A percentile compares a stretch with the other conserved stretches of the same genome.
Evolutionary conservation across 805 yeast genomes (phyloP).

Genomic region (Barnettozyma pratensis): DNA sequence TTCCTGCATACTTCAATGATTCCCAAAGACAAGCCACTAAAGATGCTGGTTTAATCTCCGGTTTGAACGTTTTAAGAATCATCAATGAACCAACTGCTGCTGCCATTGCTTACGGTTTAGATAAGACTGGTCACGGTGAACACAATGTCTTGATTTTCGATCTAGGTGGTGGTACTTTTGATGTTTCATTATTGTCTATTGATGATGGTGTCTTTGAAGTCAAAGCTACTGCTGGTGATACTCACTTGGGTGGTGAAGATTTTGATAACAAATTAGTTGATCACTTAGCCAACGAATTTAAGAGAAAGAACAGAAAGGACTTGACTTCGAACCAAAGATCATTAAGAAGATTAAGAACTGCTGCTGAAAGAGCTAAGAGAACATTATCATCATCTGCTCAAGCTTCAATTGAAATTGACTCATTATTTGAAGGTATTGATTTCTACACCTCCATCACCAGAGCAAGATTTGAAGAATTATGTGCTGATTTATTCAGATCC

Average conservation of each 20-base stretch:
- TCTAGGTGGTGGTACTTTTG: slow-evolving; percentile 99
- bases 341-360: slow-evolving; percentile 96
- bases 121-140: slow-evolving; percentile 59
- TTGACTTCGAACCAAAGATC: slow-evolving; percentile 92
- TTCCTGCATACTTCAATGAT: slow-evolving; percentile 96
- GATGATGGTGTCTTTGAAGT: slow-evolving; percentile 97
- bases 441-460: slow-evolving; percentile 97
- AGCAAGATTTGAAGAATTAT: slow-evolving; percentile 97
- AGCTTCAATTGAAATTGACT: slow-evolving; percentile 94
- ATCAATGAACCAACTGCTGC: slow-evolving; percentile 98
- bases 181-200: slow-evolving; percentile 88
- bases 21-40: slow-evolving; percentile 98
- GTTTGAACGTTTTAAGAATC: slow-evolving; percentile 89
- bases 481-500: slow-evolving; percentile 93
- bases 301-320: slow-evolving; percentile 97
- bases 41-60: slow-evolving; percentile 96
- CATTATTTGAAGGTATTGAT: slow-evolving; percentile 93
- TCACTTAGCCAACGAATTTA: slow-evolving; percentile 92
- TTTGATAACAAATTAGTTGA: slow-evolving; percentile 94
- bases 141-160: slow-evolving; percentile 90
- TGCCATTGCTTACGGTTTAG: slow-evolving; percentile 96
- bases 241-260: slow-evolving; percentile 98
- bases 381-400: slow-evolving; percentile 95
- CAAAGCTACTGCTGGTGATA: slow-evolving; percentile 81
- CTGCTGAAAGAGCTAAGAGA: slow-evolving; percentile 99